Conservation (phyloP, 2,329 filamentous ascomycete genomes). For the Sclerotinia borealis region DNA sequence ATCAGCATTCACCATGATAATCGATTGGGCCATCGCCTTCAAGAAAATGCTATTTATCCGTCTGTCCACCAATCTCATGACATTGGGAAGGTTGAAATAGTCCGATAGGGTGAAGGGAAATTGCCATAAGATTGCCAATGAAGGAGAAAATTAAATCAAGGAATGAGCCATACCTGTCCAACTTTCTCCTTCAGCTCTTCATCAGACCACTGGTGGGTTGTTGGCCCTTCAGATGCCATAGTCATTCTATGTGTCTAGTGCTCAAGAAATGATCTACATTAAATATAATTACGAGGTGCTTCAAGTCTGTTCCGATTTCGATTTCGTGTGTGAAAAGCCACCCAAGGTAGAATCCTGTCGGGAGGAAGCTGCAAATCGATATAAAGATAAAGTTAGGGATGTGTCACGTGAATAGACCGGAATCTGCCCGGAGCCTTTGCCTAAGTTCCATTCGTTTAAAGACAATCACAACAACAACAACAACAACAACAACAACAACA, state of each 20-base stretch:
- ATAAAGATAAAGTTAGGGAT: too few relatives aligned
- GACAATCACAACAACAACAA: not conserved
- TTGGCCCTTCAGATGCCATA: not conserved
- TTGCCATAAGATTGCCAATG: not conserved
- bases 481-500: not conserved
- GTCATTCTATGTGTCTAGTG: not conserved
- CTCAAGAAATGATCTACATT: not conserved
- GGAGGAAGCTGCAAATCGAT: too few relatives aligned
- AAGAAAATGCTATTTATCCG: not conserved
- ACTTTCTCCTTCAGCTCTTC: conserved; percentile 25
- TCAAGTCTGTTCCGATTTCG: too few relatives aligned
- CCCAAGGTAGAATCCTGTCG: too few relatives aligned
- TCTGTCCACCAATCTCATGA: not conserved
- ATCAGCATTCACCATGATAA: not conserved
- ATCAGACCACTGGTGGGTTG: conserved; percentile 17
- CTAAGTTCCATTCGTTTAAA: not conserved
- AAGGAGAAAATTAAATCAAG: not conserved
- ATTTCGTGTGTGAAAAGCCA: not conserved
- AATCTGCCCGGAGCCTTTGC: not conserved
- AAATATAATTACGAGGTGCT: not conserved
- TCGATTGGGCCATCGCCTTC: not conserved
- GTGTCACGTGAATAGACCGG: too few relatives aligned
- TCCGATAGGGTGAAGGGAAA: not conserved
- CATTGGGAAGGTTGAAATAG: not conserved
- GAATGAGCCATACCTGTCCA: conserved; percentile 23